These are phyloP conservation scores for Kodamaea sp. DNA, from an alignment of 1,139 yeast genomes.

Conservation along the genomic window DNA sequence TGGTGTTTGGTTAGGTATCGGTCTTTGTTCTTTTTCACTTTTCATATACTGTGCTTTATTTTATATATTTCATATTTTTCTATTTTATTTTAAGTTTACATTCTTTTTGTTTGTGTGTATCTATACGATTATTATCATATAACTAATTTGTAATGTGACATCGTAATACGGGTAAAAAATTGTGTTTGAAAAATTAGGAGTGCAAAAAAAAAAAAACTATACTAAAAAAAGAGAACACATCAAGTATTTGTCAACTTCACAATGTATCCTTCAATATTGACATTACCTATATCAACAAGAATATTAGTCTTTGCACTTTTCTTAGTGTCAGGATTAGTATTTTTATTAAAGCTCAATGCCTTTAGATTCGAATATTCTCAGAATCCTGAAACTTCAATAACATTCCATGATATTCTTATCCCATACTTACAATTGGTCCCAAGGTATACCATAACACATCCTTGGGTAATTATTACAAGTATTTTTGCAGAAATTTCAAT, in stretches of 20 bases:
- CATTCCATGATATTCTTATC: slow-evolving; percentile 41
- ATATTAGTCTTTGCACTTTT: slow-evolving; percentile 22
- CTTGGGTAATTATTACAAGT: slow-evolving; percentile 75
- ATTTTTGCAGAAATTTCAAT: slow-evolving; percentile 67
- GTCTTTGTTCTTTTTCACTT: no score
- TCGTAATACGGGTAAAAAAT: no score
- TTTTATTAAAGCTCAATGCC: slow-evolving; percentile 26
- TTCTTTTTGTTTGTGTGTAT: no score
- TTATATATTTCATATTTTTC: slow-evolving; percentile 6
- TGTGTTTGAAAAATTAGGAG: background rate
- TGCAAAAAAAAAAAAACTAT: background rate
- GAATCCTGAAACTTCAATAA: slow-evolving; percentile 3
- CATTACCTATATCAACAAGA: slow-evolving; percentile 7
- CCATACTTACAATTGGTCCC: slow-evolving; percentile 76
- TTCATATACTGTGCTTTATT: slow-evolving; percentile 6
- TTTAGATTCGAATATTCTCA: slow-evolving; percentile 7
- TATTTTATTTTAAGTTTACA: no score
- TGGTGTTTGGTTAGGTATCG: no score
- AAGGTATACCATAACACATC: slow-evolving; percentile 51
- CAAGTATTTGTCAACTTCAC: background rate
- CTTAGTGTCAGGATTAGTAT: slow-evolving; percentile 23
- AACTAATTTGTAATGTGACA: no score
- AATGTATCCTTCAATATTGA: slow-evolving; percentile 4
- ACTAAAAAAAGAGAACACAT: background rate
- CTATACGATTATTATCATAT: no score